Base-by-base conservation (phyloP, 2,329 filamentous ascomycete genomes). In the Alternaria rosae region DNA sequence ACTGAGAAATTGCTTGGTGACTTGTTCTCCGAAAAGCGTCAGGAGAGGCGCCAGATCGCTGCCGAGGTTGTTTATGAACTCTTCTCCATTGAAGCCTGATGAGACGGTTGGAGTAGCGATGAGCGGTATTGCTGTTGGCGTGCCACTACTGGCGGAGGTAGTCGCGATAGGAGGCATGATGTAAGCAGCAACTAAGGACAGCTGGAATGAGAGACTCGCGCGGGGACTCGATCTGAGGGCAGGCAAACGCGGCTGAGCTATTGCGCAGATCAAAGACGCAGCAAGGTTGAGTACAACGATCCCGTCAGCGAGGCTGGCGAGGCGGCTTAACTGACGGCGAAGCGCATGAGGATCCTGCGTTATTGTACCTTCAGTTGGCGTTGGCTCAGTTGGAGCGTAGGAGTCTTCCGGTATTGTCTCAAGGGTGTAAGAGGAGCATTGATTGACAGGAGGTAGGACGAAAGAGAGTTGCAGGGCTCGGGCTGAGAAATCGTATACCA, bases 351-450 rank as follows among this genome's bases (percentile, higher is more conserved):
- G 15, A 15, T 3, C 13, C 30, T 35, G 13, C 12, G 6, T 8
- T 9, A 71, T 54, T 1, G 70, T 54, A 20, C 43, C 17, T n/a
- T 58, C 48, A 3, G 47, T 48, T 4, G 41, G 30, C 13, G 55
- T 50, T 21, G 65, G 47, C 12, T 64, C 75, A 53, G 25, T 78
- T 66, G 66, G 23, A 13, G 63, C 72, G 32, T 76, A 70, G 12
- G 76, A 64, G 43, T 82, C 74, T 63, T 83, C 83, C 7, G 81
- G 75, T 59, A 81, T 80, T 4, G 81, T 82, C 66, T 80, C 68
- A 44, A 13, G 13, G 6, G 15, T 35, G 13, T 8, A 3, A 35
- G 6, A 8, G 30, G 13, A 15, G 2, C 13, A 35, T 35, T 6
- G 12, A 3, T 35, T 35, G 30, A 21, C n/a, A 4, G 5, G 1